A percentile compares a stretch with the other conserved stretches of the same genome.
These are phyloP conservation scores for Ustilago trichophora DNA, from an alignment of 1,284 basidiomycete species.

Conservation along the genomic window DNA sequence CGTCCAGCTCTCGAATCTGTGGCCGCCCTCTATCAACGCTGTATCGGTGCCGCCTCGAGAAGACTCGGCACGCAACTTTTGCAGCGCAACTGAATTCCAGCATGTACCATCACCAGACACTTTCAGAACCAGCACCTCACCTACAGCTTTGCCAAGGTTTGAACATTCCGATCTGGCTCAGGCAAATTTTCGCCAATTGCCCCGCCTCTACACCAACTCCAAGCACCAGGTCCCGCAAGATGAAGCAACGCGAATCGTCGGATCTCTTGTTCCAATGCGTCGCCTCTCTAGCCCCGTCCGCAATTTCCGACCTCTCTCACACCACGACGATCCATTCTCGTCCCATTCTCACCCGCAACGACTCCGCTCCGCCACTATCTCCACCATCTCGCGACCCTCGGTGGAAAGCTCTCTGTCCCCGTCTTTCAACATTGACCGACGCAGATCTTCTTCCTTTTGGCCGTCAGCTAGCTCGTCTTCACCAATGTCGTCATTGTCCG, in stretches of 20 bases:
- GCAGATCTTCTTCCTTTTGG: background rate
- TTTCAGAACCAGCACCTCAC: background rate
- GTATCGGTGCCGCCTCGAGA: slow-evolving; percentile 5
- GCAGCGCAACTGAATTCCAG: slow-evolving; percentile 1
- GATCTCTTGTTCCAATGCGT: background rate
- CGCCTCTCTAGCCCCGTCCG: slow-evolving; percentile 7
- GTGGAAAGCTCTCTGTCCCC: background rate
- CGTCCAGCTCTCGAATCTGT: slow-evolving; percentile 23
- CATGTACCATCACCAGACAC: background rate
- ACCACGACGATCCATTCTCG: background rate
- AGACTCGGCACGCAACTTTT: background rate
- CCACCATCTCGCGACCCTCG: slow-evolving; percentile 2
- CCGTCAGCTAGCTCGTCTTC: background rate
- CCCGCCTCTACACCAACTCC: background rate
- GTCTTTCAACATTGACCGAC: background rate
- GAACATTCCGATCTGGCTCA: background rate
- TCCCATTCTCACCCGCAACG: background rate
- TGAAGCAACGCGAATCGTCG: background rate
- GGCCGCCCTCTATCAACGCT: slow-evolving; percentile 19
- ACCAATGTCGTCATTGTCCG: background rate
- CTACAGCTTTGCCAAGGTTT: background rate
- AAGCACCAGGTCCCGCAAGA: background rate
- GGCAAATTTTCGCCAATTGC: background rate
- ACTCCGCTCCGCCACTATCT: slow-evolving; percentile 24
- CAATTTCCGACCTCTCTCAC: background rate